Evolutionary conservation across 2,329 filamentous ascomycete species (phyloP).

Genomic region (Alternaria viburni): DNA sequence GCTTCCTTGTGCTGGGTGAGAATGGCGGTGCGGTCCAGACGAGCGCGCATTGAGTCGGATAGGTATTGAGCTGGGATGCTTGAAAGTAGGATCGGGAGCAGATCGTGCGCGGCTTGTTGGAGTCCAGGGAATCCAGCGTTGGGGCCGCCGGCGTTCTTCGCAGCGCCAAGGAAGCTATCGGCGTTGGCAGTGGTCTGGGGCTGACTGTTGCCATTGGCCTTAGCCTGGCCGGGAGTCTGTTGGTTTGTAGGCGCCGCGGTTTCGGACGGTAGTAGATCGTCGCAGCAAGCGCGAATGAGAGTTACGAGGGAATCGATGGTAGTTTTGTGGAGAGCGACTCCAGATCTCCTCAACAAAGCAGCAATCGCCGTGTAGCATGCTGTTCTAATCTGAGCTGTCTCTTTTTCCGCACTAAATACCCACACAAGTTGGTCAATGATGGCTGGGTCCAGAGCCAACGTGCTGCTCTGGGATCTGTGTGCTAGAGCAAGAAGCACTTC

Average conservation of each 20-base stretch:
- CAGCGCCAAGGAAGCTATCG: slow-evolving; percentile 70
- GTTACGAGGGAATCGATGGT: slow-evolving; percentile 67
- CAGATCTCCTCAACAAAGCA: slow-evolving; percentile 66
- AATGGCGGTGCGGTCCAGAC: slow-evolving; percentile 82
- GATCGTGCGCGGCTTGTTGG: slow-evolving; percentile 61
- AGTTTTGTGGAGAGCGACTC: slow-evolving; percentile 70
- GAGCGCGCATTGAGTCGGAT: slow-evolving; percentile 72
- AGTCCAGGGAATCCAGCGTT: slow-evolving; percentile 55
- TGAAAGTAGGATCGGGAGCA: slow-evolving; percentile 69
- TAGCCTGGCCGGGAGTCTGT: slow-evolving; percentile 42
- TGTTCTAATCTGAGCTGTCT: slow-evolving; percentile 61
- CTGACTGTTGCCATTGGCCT: slow-evolving; percentile 48
- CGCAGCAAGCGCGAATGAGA: slow-evolving; percentile 72
- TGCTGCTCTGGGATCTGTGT: slow-evolving; percentile 63
- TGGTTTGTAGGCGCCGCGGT: slow-evolving; percentile 47
- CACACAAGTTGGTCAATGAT: slow-evolving; percentile 75
- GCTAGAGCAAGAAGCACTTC: slow-evolving; percentile 65
- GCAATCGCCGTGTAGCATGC: slow-evolving; percentile 66
- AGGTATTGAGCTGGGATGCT: slow-evolving; percentile 70
- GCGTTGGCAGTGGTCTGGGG: slow-evolving; percentile 63
- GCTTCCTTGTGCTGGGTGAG: slow-evolving; percentile 71
- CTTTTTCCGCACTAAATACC: slow-evolving; percentile 66
- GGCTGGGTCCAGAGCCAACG: slow-evolving; percentile 66
- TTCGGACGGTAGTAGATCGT: slow-evolving; percentile 68
- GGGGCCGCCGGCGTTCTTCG: slow-evolving; percentile 35